Evolutionary conservation across 768 basidiomycete species (phyloP).

Genomic region (Suillus americanus): DNA sequence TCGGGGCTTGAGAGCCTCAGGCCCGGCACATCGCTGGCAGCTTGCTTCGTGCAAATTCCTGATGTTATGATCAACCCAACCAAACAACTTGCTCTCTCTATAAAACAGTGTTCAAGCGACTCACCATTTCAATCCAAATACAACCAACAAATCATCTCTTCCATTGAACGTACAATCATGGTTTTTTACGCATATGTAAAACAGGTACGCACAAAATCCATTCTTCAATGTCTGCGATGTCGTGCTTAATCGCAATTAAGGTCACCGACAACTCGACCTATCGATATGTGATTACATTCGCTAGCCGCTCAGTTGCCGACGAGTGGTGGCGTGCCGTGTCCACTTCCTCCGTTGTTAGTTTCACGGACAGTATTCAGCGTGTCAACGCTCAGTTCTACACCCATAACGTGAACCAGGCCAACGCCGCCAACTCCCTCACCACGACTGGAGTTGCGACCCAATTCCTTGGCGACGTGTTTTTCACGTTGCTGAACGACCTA

Average conservation of each 20-base stretch:
- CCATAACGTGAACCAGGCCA: not conserved
- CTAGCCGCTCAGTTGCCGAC: constrained; percentile 20
- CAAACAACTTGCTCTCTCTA: not conserved
- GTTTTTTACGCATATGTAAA: not conserved
- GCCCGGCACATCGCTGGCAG: not conserved
- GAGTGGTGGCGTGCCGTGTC: constrained; percentile 26
- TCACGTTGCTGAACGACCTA: not conserved
- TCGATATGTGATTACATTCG: constrained; percentile 23
- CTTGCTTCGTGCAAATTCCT: not conserved
- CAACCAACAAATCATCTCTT: not conserved
- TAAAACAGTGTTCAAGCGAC: not conserved
- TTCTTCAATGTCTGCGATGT: not conserved
- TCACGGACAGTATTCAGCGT: not conserved
- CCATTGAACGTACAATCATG: not conserved
- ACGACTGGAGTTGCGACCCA: not conserved
- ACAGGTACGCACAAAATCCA: not conserved
- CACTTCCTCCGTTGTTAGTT: not conserved
- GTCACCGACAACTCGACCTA: not conserved
- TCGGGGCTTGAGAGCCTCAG: not conserved
- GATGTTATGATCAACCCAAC: not conserved
- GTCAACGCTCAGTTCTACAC: not conserved
- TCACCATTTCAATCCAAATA: not conserved
- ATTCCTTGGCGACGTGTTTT: not conserved
- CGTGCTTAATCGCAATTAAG: not conserved
- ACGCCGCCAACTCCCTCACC: not conserved